Evolutionary conservation across 331 rosid genomes (phyloP).

Genomic region (Malus hybrid): DNA sequence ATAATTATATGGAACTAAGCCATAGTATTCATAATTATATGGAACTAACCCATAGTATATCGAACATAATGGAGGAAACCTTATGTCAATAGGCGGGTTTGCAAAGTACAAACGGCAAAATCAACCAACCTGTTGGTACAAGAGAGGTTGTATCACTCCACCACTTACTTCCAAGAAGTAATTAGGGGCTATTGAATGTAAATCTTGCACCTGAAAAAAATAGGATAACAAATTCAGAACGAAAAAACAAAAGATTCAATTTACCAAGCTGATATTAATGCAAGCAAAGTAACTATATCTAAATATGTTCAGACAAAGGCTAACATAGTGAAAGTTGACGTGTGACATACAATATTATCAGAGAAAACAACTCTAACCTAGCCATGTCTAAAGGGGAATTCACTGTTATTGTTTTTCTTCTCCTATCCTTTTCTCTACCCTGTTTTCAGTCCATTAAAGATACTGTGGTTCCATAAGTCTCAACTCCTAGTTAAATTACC

Average conservation of each 20-base stretch:
- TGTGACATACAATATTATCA: not conserved
- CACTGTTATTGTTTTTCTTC: not conserved
- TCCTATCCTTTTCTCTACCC: not conserved
- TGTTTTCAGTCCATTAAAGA: too few relatives aligned
- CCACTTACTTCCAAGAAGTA: constrained; percentile 92
- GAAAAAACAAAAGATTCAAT: not conserved
- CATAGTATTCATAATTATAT: too few relatives aligned
- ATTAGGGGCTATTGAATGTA: constrained; percentile 85
- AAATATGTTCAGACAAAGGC: not conserved
- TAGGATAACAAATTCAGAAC: not conserved
- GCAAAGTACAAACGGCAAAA: constrained; percentile 1
- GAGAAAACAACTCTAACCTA: not conserved
- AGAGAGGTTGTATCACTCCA: constrained; percentile 92
- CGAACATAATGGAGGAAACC: too few relatives aligned
- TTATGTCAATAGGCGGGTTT: too few relatives aligned
- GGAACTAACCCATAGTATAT: too few relatives aligned
- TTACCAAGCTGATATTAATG: not conserved
- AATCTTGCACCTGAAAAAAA: constrained; percentile 80
- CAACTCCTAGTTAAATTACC: not conserved
- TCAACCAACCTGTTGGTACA: constrained; percentile 92
- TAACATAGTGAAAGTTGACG: not conserved
- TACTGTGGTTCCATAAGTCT: not conserved
- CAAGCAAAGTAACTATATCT: not conserved
- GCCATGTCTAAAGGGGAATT: not conserved
- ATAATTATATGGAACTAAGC: too few relatives aligned